A percentile compares a stretch with the other conserved stretches of the same genome.
Evolutionary conservation across 805 yeast genomes (phyloP).

Genomic region (Spathaspora boniae): DNA sequence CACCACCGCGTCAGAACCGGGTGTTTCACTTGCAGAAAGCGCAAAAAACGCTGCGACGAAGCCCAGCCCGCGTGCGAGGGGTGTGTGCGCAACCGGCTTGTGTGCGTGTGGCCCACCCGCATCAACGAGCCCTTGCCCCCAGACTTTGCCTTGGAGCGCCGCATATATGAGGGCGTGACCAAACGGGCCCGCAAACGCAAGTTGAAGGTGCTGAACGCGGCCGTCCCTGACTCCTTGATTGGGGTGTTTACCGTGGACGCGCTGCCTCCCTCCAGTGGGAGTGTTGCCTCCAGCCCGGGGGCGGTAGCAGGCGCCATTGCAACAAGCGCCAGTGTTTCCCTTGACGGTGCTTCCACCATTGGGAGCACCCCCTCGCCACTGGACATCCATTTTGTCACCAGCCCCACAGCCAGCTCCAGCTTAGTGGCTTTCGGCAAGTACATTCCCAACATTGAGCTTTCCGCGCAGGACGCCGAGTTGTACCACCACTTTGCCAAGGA

Average conservation of each 20-base stretch:
- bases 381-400: not conserved
- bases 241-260: not conserved
- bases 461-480: constrained; percentile 7
- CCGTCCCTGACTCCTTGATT: not conserved
- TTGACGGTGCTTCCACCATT: not conserved
- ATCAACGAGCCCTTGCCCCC: constrained; percentile 2
- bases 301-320: not conserved
- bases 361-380: not conserved
- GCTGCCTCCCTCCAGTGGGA: no score
- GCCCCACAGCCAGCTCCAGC: not conserved
- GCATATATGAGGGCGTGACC: not conserved
- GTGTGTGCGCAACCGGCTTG: constrained; percentile 4
- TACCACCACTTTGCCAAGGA: constrained; percentile 4
- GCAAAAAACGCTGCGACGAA: constrained; percentile 16
- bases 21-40: constrained; percentile 10
- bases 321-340: not conserved
- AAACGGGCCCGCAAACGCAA: not conserved
- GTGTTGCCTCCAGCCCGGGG: no score
- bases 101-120: constrained; percentile 4
- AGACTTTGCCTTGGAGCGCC: constrained; percentile 1
- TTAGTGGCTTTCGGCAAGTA: constrained; percentile 4
- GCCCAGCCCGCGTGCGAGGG: constrained; percentile 12
- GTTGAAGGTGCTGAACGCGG: not conserved
- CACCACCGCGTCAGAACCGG: constrained; percentile 9
- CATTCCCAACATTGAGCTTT: constrained; percentile 3